Base-by-base conservation (phyloP, 2,329 filamentous ascomycete genomes). In the Fulvia fulva region DNA sequence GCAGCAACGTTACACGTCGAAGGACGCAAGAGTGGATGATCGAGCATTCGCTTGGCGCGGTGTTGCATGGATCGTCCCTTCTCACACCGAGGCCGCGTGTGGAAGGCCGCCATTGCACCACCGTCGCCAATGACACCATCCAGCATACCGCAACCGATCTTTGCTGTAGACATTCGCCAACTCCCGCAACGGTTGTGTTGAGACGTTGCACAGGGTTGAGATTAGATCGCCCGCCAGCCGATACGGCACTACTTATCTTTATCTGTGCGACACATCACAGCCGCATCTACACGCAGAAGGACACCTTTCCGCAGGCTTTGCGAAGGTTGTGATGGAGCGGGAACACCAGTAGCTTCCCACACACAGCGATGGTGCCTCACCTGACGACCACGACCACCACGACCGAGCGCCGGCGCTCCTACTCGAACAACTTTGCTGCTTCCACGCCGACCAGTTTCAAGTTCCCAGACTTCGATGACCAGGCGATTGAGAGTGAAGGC, bases 381-480 rank as follows among this genome's bases (percentile, higher is more conserved):
- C 47, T 50, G 26, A 50, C 47, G 23, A 28, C 26, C 12, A 65
- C 67, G 45, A 69, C 64, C 28, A 54, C 50, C 43, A 63, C 57
- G 46, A 28, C 60, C 6, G 66, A 66, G 61, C 68, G 68, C 53
- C 62, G 66, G 51, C 65, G 67, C 55, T 69, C 67, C 8, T 68
- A 65, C 34, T 70, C 66, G 9, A 62, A 63, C 41, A 58, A 63
- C 14, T 56, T 59, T 41, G 55, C 56, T 11, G 58, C 60, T 52
- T 64, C 56, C 50, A 50, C 11, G 23, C 47, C 47, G 7, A 50
- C 25, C 25, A 70, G 64, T 44, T 67, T 65, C 70, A 61, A 78
- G 71, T 80, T 80, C 66, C 77, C 77, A 41, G 70, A 77, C 61
- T 75, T 79, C 63, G 72, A 75, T 60, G 74, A 78, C 32, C 66